Base-by-base conservation (phyloP, 202 grass and related monocot genomes). In the Digitaria exilis region DNA sequence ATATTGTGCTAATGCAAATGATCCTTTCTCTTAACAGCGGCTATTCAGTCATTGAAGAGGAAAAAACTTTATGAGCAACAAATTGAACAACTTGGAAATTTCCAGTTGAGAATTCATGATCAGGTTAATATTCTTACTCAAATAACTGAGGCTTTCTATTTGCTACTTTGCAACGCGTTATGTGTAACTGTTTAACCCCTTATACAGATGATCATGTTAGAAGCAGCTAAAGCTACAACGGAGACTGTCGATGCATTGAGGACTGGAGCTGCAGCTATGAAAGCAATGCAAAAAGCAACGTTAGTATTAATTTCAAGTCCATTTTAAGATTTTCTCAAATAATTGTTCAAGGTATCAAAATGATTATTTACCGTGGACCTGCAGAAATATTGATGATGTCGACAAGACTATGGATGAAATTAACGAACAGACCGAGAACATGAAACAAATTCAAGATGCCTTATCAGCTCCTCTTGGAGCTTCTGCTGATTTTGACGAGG, bases 391-490 rank as follows among this genome's bases (percentile, higher is more conserved):
- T 76, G 89, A 95, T 67, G 92, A 95, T 49, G 89, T 95, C 0
- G 92, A 95, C 54, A 95, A 95, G 87, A 95, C 92, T 65, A 92
- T 95, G 92, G 92, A 90, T 26, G 89, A 95, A 91, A 95, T 95
- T 73, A 95, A 95, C 2, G 92, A 95, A 50, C 89, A 92, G 61
- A 92, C 92, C 12, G 92, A 95, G 71, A 95, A 95, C 86, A 95
- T 95, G 92, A 95, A 95, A 90, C 92, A 95, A 82, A 95, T 95
- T 80, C 92, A 95, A 32, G 92, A 94, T 86, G 89, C 92, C 84
- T 85, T 94, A 69, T 91, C 92, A 44, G 78, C 92, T 69, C 92
- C 92, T 78, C 78, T 95, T 61, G 92, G 92, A 86, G 87, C 82
- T 37, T 75, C 78, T 74, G 92, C 92, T 83, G 92, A 95, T 86